Conservation (phyloP, 1,139 yeast species). For the Lodderomyces pseudojiufengensis region DNA sequence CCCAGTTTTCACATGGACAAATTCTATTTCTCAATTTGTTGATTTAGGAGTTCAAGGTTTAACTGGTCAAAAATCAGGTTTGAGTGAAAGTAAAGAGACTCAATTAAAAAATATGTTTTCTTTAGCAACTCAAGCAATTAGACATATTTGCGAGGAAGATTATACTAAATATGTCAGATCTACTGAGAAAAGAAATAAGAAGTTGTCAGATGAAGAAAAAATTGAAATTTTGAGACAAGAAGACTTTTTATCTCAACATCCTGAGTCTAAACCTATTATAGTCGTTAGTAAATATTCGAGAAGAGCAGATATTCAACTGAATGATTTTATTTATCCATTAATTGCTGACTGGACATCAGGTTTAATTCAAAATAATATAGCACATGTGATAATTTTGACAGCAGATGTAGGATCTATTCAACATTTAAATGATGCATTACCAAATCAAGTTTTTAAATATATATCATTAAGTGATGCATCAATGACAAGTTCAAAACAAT, state of each 20-base stretch:
- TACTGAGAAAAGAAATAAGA: constrained; percentile 16
- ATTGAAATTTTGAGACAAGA: constrained; percentile 57
- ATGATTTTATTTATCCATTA: constrained; percentile 68
- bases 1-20: constrained; percentile 93
- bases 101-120: constrained; percentile 81
- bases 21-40: constrained; percentile 69
- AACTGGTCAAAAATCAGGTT: constrained; percentile 92
- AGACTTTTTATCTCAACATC: constrained; percentile 79
- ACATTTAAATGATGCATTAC: constrained; percentile 64
- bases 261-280: constrained; percentile 82
- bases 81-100: constrained; percentile 79
- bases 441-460: constrained; percentile 81
- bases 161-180: constrained; percentile 31
- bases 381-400: constrained; percentile 85
- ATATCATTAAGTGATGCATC: constrained; percentile 81
- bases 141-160: constrained; percentile 55
- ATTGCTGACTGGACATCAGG: constrained; percentile 88
- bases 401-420: constrained; percentile 79
- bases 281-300: constrained; percentile 71
- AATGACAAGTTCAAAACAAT: constrained; percentile 62
- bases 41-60: constrained; percentile 87
- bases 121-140: constrained; percentile 67
- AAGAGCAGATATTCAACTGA: constrained; percentile 47
- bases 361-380: constrained; percentile 70
- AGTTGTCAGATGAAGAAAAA: constrained; percentile 12